Evolutionary conservation across 192 early-diverging fungal species (phyloP), one percentile per base, ranked within the genome.

Genomic region (Linnemannia schmuckeri): DNA sequence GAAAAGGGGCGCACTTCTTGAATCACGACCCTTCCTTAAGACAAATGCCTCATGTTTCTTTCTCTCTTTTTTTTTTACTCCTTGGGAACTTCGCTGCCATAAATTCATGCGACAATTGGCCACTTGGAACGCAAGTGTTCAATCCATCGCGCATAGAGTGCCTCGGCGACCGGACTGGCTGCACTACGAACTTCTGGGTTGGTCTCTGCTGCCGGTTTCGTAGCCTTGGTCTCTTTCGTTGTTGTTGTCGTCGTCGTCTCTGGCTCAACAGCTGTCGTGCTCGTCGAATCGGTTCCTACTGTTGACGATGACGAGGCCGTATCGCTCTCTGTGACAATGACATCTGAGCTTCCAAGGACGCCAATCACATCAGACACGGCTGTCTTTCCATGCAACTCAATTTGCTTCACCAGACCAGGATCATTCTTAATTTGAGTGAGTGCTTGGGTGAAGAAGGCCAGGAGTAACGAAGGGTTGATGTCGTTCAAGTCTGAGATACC

Each of bases 101-200:
- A 87, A 70, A 87, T 87, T 87, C 85, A 87, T 77, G 85, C 85
- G 80, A 87, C 78, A 83, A 89, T 89, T n/a, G 85, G 82, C 89
- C 89, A 90, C 72, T 90, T 90, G 27, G 81, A 83, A 52, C 83
- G 75, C 71, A 90, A 72, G 49, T 88, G 89, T 38, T 88, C 89
- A 42, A 90, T 88, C 89, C 89, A 90, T 30, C 83, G 80, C 7
- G 82, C 72, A 77, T 88, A 90, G 30, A 90, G 66, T 8, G 87
- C 83, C 35, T 90, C 89, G 8, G 85, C 74, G 6, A 90, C 83
- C 33, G 89, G 85, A 55, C 77, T 83, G 5, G 80, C 74, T 7
- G 80, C 44, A 42, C 77, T 85, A 15, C 81, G 79, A 13, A 76
- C 83, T 49, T 83, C 89, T 3, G 81, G 46, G 27, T 47, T 41